Conservation (phyloP, 768 basidiomycete species). For the Mycena capillaripes region DNA sequence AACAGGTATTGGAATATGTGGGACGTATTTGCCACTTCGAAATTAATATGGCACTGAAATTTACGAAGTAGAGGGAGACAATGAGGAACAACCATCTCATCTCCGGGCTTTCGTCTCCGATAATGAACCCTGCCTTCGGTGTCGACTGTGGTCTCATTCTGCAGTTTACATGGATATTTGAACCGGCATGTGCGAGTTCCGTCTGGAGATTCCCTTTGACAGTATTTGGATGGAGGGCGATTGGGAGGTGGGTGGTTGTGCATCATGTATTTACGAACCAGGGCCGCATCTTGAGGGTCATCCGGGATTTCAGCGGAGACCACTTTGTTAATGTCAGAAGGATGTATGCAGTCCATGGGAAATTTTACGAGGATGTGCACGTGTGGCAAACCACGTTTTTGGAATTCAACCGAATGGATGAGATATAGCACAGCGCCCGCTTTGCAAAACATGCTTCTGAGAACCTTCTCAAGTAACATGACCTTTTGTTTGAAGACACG, state of each 20-base stretch:
- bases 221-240: constrained; percentile 43
- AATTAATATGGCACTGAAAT: constrained; percentile 54
- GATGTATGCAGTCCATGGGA: constrained; percentile 3
- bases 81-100: constrained; percentile 49
- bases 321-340: too few relatives aligned
- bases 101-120: constrained; percentile 37
- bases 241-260: constrained; percentile 36
- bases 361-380: constrained; percentile 56
- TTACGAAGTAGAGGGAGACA: constrained; percentile 44
- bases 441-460: constrained; percentile 45
- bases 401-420: too few relatives aligned
- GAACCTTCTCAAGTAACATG: constrained; percentile 34
- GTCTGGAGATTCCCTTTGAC: constrained; percentile 37
- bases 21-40: constrained; percentile 47
- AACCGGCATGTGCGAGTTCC: constrained; percentile 41
- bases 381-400: constrained; percentile 56
- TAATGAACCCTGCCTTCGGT: constrained; percentile 46
- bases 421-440: too few relatives aligned
- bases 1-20: constrained; percentile 55
- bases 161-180: constrained; percentile 37
- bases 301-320: too few relatives aligned
- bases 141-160: constrained; percentile 42
- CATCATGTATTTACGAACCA: constrained; percentile 50
- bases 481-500: constrained; percentile 50
- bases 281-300: constrained; percentile 38